Percentiles rank a stretch among this genome's conserved stretches.
These are phyloP conservation scores for Pseudonectria buxi DNA, from an alignment of 2,329 filamentous ascomycete genomes.

Conservation along the genomic window DNA sequence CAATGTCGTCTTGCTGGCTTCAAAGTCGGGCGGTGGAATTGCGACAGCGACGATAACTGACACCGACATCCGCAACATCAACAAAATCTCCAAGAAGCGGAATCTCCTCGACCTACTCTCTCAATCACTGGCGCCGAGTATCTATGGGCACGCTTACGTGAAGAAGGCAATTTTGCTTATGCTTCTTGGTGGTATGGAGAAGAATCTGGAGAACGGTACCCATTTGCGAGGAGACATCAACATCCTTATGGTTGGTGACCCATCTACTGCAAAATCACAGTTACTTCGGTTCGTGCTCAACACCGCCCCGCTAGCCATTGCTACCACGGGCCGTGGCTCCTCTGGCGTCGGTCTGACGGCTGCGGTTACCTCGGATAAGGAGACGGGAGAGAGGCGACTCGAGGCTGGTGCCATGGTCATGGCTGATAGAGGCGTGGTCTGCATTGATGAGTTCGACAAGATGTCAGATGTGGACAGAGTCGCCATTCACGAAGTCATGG, in stretches of 20 bases:
- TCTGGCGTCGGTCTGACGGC: conserved; percentile 97
- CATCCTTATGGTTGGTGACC: conserved; percentile 97
- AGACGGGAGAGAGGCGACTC: conserved; percentile 88
- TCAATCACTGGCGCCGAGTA: conserved; percentile 90
- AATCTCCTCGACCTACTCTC: conserved; percentile 89
- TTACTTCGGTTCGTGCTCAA: conserved; percentile 94
- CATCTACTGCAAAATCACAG: conserved; percentile 98
- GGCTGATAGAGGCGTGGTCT: conserved; percentile 91
- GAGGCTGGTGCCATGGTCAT: conserved; percentile 99
- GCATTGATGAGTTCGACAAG: conserved; percentile 99
- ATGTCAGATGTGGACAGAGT: conserved; percentile 98
- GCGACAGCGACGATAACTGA: conserved; percentile 90
- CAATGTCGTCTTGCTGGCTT: conserved; percentile 88
- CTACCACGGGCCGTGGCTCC: conserved; percentile 91
- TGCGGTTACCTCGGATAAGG: conserved; percentile 92
- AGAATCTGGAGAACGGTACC: conserved; percentile 96
- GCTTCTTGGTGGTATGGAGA: conserved; percentile 93
- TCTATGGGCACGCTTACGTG: conserved; percentile 94
- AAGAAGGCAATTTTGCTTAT: conserved; percentile 96
- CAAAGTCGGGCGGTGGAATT: conserved; percentile 90
- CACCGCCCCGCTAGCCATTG: conserved; percentile 91
- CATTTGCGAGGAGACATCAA: conserved; percentile 98
- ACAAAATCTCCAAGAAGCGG: conserved; percentile 91
- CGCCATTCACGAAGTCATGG: conserved; percentile 99
- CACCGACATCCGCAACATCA: conserved; percentile 96